phyloP scores from a whole-genome alignment of 768 basidiomycete genomes.

The Collybia sordida region DNA sequence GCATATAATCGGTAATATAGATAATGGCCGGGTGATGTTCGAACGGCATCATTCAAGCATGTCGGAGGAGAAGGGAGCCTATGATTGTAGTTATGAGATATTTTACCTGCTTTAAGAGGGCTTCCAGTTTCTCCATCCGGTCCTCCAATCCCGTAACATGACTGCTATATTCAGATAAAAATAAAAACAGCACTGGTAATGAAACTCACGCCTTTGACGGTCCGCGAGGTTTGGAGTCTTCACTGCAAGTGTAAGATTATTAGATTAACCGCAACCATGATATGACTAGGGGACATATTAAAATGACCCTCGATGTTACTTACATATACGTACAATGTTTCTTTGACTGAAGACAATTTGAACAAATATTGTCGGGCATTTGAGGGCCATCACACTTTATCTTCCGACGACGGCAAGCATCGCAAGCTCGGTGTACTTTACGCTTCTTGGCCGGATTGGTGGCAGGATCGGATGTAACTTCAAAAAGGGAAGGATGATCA shows the following conservation, averaged over 20 bases:
- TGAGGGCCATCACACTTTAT: slow-evolving; percentile 61
- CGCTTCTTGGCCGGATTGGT: slow-evolving; percentile 33
- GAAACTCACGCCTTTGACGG: slow-evolving; percentile 64
- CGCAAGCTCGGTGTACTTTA: slow-evolving; percentile 57
- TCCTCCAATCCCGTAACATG: slow-evolving; percentile 63
- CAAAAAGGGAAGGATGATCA: not conserved
- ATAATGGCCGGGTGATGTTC: not conserved
- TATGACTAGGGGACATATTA: not conserved
- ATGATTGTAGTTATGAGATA: not conserved
- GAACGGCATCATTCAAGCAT: not conserved
- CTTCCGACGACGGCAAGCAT: slow-evolving; percentile 57
- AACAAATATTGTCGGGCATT: slow-evolving; percentile 49
- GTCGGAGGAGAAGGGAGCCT: not conserved
- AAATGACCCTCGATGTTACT: slow-evolving; percentile 18
- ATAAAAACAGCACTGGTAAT: not conserved
- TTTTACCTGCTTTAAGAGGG: slow-evolving; percentile 50
- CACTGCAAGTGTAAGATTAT: slow-evolving; percentile 31
- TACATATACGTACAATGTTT: slow-evolving; percentile 63
- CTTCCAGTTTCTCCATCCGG: slow-evolving; percentile 54
- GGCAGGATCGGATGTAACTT: not conserved
- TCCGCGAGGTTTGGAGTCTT: slow-evolving; percentile 62
- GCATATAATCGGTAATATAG: not conserved
- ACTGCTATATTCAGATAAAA: slow-evolving; percentile 24
- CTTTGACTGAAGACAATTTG: slow-evolving; percentile 52
- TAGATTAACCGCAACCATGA: not conserved